These are phyloP conservation scores for Ballota nigra DNA, from an alignment of 257 asterid species.

Conservation along the genomic window DNA sequence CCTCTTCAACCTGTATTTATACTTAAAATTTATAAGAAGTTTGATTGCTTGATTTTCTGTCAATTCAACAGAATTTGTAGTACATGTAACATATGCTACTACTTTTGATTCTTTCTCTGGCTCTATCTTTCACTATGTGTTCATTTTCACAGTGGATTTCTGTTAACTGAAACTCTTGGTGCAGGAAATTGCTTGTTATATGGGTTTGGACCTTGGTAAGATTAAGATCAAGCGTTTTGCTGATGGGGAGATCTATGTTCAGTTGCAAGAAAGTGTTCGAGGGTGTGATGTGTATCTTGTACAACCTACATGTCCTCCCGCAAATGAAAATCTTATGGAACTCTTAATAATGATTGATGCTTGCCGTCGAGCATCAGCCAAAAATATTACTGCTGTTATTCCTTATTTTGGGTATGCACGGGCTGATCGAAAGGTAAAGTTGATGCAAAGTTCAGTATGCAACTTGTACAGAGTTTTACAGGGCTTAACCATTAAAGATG, in stretches of 20 bases:
- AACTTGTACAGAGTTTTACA: background rate
- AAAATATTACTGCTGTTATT: constrained; percentile 72
- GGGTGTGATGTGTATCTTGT: constrained; percentile 82
- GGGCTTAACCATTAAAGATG: background rate
- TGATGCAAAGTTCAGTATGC: constrained; percentile 3
- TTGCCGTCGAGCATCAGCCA: constrained; percentile 84
- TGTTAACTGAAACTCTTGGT: constrained; percentile 16
- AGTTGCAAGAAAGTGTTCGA: constrained; percentile 77
- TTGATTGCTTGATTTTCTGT: background rate
- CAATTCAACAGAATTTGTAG: background rate
- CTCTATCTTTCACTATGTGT: background rate
- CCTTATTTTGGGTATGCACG: constrained; percentile 86
- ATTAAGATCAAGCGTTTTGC: constrained; percentile 72
- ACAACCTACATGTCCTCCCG: constrained; percentile 87
- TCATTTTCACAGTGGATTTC: background rate
- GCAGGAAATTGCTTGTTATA: constrained; percentile 75
- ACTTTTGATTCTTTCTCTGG: background rate
- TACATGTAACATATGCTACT: background rate
- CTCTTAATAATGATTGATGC: constrained; percentile 84
- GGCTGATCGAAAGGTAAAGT: constrained; percentile 71
- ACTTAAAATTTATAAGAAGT: background rate
- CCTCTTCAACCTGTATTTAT: background rate
- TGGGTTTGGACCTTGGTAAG: constrained; percentile 75
- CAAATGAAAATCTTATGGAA: constrained; percentile 84
- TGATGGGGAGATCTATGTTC: constrained; percentile 82